phyloP scores from a whole-genome alignment of 1,284 basidiomycete genomes.

The Bondarzewia mesenterica region DNA sequence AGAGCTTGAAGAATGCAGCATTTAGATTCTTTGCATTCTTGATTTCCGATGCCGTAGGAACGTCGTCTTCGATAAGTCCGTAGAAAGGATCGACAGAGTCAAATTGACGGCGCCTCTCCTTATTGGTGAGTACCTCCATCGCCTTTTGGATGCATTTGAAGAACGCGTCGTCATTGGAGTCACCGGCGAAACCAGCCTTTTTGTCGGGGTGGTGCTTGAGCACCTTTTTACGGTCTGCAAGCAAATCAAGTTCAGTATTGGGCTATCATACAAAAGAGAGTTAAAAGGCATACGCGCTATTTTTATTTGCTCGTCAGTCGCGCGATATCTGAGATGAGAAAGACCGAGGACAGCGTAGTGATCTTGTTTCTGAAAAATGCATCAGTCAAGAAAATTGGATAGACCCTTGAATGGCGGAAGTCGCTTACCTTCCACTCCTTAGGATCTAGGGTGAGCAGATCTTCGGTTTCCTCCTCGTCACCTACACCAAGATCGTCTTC shows the following conservation, averaged over 20 bases:
- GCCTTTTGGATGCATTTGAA: slow-evolving; percentile 99
- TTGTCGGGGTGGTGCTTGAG: slow-evolving; percentile 99
- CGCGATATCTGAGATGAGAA: slow-evolving; percentile 83
- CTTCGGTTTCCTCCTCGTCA: slow-evolving; percentile 80
- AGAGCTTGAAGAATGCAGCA: slow-evolving; percentile 54
- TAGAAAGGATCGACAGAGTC: slow-evolving; percentile 89
- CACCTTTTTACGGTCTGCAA: slow-evolving; percentile 93
- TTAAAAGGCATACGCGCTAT: slow-evolving; percentile 69
- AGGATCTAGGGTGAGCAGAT: slow-evolving; percentile 75
- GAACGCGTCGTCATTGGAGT: slow-evolving; percentile 92
- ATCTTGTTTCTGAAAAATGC: slow-evolving; percentile 84
- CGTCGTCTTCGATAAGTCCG: slow-evolving; percentile 69
- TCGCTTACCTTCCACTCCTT: slow-evolving; percentile 92
- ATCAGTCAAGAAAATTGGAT: neutral
- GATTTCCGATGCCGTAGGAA: slow-evolving; percentile 63
- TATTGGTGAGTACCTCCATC: slow-evolving; percentile 83
- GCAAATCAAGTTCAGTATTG: neutral
- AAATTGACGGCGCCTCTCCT: slow-evolving; percentile 89
- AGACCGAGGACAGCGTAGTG: slow-evolving; percentile 96
- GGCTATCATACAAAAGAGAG: slow-evolving; percentile 5
- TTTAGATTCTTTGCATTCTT: slow-evolving; percentile 48
- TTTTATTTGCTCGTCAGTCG: slow-evolving; percentile 90
- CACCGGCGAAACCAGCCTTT: slow-evolving; percentile 73
- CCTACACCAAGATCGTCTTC: slow-evolving; percentile 91
- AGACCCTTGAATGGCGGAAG: neutral